Evolutionary conservation across 768 basidiomycete species (phyloP), one percentile per base, ranked within the genome.

Genomic region (Panaeolus cyanescens): DNA sequence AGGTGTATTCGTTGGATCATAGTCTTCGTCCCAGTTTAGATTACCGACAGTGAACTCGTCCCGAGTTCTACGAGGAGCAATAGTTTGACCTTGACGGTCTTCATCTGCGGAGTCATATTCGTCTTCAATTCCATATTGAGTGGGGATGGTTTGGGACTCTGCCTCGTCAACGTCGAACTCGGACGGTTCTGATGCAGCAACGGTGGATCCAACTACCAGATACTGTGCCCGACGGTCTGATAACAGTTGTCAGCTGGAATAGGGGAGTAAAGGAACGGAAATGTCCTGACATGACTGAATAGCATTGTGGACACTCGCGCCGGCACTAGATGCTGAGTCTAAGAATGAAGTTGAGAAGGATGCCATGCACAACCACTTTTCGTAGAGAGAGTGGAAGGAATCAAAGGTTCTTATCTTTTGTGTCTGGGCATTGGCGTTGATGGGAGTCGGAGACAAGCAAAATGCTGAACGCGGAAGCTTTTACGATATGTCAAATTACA

Each of bases 221-320:
- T 83, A 88, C 68, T 91, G 89, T 7, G 88, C 78, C 31, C 90
- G 83, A 58, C 85, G 85, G 70, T 91, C 90, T 92, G 19, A 62
- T n/a, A 59, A 58, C 19, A 60, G 63, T 50, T 40, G 28, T 65
- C 17, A 28, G 37, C 50, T 59, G 32, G 62, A 55, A 30, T 63
- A 34, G 13, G 32, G 6, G 10, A 20, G 53, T 37, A 50, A 55
- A 60, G 37, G 31, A 40, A 19, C 30, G 32, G 31, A 28, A 28
- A 19, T 57, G 40, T 4, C 72, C 83, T 70, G 65, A 86, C 88
- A 89, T 15, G 88, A 88, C 19, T 82, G 79, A 17, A 90, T 82
- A 2, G 79, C 88, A 72, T 87, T 83, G 58, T 79, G 69, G 19
- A 84, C 79, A 64, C 80, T 85, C 30, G 68, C 67, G 28, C 77